Conservation (phyloP, 2,329 filamentous ascomycete species). For the Epichloe typhina region DNA sequence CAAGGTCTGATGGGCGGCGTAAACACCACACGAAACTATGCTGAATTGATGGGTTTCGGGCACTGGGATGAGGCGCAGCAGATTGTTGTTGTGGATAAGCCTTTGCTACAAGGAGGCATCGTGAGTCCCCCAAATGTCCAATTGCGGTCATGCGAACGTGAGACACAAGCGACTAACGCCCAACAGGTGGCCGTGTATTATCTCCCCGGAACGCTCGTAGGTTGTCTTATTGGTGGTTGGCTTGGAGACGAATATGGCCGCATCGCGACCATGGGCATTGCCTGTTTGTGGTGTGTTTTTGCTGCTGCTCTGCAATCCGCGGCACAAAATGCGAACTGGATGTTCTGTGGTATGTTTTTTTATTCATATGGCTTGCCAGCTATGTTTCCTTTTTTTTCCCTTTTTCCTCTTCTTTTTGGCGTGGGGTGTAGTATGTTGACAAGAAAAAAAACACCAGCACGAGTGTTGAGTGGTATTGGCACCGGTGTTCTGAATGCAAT, state of each 20-base stretch:
- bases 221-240: constrained; percentile 35
- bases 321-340: constrained; percentile 53
- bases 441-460: constrained; percentile 18
- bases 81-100: constrained; percentile 43
- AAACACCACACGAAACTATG: constrained; percentile 28
- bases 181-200: constrained; percentile 32
- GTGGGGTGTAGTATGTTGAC: background rate
- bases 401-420: no score
- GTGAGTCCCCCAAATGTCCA: constrained; percentile 12
- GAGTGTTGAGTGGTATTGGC: constrained; percentile 37
- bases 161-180: background rate
- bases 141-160: background rate
- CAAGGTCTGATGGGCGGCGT: constrained; percentile 42
- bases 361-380: no score
- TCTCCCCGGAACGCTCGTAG: constrained; percentile 32
- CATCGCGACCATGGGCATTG: constrained; percentile 44
- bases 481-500: constrained; percentile 38
- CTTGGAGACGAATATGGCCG: constrained; percentile 41
- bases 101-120: constrained; percentile 36
- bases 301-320: constrained; percentile 53
- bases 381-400: no score
- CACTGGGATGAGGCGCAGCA: constrained; percentile 30
- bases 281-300: constrained; percentile 41
- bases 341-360: constrained; percentile 42
- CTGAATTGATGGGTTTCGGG: constrained; percentile 31